A percentile compares a stretch with the other conserved stretches of the same genome.
Conservation (phyloP, 108 stramenopile species). For the Skeletonema tropicum region DNA sequence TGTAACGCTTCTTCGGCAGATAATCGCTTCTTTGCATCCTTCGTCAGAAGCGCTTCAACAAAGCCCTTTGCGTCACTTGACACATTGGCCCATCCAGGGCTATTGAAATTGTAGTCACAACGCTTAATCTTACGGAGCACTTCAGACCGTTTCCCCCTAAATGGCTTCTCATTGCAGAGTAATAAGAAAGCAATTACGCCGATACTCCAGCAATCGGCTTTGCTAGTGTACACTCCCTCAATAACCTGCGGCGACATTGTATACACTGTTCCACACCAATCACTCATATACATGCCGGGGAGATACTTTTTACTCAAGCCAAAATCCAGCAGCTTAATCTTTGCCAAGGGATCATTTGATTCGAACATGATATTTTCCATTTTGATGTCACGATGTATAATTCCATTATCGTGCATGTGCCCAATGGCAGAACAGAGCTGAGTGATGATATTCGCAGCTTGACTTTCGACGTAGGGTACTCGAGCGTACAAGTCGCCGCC, state of each 20-base stretch:
- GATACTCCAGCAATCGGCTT: conserved; percentile 60
- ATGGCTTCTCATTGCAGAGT: conserved; percentile 65
- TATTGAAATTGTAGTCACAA: conserved; percentile 59
- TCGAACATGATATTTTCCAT: conserved; percentile 88
- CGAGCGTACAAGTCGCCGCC: conserved; percentile 90
- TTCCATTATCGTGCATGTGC: conserved; percentile 78
- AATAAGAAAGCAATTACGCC: conserved; percentile 67
- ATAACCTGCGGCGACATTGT: conserved; percentile 85
- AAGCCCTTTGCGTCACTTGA: conserved; percentile 72
- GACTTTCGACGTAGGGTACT: conserved; percentile 82
- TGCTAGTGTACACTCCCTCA: conserved; percentile 68
- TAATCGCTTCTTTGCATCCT: conserved; percentile 62
- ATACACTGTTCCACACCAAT: conserved; percentile 83
- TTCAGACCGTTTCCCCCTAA: conserved; percentile 41
- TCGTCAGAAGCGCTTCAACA: conserved; percentile 55
- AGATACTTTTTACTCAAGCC: conserved; percentile 80
- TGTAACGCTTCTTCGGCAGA: conserved; percentile 64
- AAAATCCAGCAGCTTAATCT: conserved; percentile 92
- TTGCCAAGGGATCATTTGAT: conserved; percentile 42
- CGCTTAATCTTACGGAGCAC: conserved; percentile 54
- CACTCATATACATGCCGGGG: conserved; percentile 50
- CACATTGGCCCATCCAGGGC: conserved; percentile 58
- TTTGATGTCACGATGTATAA: conserved; percentile 85
- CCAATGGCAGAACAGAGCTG: conserved; percentile 72
- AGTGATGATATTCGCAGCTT: conserved; percentile 57